Percentiles rank a stretch among this genome's conserved stretches.
Evolutionary conservation across 768 basidiomycete species (phyloP).

Genomic region (Basidioascus undulatus): DNA sequence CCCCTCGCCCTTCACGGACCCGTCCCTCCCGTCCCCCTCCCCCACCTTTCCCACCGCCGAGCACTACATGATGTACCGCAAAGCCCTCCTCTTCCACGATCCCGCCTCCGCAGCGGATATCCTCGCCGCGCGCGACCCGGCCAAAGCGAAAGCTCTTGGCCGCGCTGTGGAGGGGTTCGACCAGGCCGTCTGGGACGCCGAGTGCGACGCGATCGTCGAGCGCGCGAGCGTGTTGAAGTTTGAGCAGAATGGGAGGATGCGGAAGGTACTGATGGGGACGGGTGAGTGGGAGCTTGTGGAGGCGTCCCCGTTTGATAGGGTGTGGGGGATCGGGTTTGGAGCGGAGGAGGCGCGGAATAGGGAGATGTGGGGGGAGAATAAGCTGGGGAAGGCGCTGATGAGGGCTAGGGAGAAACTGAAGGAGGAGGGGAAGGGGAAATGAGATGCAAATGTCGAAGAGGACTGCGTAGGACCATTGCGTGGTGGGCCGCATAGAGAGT

Average conservation of each 20-base stretch:
- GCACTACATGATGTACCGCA: conserved; percentile 43
- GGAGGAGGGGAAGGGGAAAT: conserved; percentile 13
- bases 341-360: conserved; percentile 26
- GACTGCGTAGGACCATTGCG: no score
- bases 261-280: conserved; percentile 24
- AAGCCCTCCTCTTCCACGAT: conserved; percentile 33
- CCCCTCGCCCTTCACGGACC: no score
- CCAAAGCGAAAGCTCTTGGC: conserved; percentile 30
- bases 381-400: conserved; percentile 29
- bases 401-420: conserved; percentile 21
- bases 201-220: conserved; percentile 28
- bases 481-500: no score
- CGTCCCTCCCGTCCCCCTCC: no score
- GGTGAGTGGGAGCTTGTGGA: conserved; percentile 42
- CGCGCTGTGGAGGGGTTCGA: conserved; percentile 28
- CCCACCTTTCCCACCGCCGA: conserved; percentile 27
- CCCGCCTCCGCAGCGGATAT: conserved; percentile 23
- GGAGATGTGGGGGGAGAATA: conserved; percentile 32
- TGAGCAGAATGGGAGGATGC: conserved; percentile 24
- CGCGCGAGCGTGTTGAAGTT: conserved; percentile 35
- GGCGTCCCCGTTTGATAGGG: conserved; percentile 36
- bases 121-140: conserved; percentile 21
- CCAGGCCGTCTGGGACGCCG: conserved; percentile 25
- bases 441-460: no score
- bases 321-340: conserved; percentile 40